Evolutionary conservation across 2,329 filamentous ascomycete genomes (phyloP).

Genomic region (Diaporthe amygdali): DNA sequence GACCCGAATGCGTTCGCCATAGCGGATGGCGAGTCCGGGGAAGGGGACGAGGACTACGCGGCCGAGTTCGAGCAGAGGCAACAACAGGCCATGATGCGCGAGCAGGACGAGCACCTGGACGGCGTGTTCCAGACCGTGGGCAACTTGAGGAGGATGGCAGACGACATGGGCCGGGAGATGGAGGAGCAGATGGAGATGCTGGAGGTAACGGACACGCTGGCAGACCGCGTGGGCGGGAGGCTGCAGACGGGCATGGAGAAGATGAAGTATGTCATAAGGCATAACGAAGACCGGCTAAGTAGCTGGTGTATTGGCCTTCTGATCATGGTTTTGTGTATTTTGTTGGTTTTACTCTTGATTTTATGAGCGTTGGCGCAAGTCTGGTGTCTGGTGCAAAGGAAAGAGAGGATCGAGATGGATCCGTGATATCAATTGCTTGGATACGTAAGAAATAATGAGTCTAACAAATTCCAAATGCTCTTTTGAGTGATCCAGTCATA

Average conservation of each 20-base stretch:
- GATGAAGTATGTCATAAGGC: slow-evolving; percentile 81
- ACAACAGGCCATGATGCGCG: slow-evolving; percentile 89
- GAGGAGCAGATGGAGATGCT: slow-evolving; percentile 94
- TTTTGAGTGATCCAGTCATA: slow-evolving; percentile 6
- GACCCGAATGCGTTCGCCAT: slow-evolving; percentile 64
- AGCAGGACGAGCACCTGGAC: slow-evolving; percentile 93
- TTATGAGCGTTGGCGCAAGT: slow-evolving; percentile 44
- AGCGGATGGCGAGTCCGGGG: slow-evolving; percentile 49
- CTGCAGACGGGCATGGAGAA: slow-evolving; percentile 86
- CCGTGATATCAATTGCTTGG: slow-evolving; percentile 14
- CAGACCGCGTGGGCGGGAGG: slow-evolving; percentile 86
- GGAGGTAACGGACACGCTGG: slow-evolving; percentile 81
- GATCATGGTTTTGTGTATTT: slow-evolving; percentile 85
- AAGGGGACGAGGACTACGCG: slow-evolving; percentile 66
- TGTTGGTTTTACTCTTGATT: slow-evolving; percentile 79
- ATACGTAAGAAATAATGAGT: background rate
- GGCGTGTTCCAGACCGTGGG: slow-evolving; percentile 93
- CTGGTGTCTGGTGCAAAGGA: background rate
- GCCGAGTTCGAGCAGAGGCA: slow-evolving; percentile 88
- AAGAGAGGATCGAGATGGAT: background rate
- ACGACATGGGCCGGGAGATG: slow-evolving; percentile 94
- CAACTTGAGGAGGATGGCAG: slow-evolving; percentile 86
- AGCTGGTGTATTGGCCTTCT: slow-evolving; percentile 90
- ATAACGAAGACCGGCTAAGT: slow-evolving; percentile 87
- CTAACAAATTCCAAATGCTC: background rate